A percentile compares a stretch with the other conserved stretches of the same genome.
phyloP scores from a whole-genome alignment of 1,284 basidiomycete genomes.

The Ganoderma boninense region DNA sequence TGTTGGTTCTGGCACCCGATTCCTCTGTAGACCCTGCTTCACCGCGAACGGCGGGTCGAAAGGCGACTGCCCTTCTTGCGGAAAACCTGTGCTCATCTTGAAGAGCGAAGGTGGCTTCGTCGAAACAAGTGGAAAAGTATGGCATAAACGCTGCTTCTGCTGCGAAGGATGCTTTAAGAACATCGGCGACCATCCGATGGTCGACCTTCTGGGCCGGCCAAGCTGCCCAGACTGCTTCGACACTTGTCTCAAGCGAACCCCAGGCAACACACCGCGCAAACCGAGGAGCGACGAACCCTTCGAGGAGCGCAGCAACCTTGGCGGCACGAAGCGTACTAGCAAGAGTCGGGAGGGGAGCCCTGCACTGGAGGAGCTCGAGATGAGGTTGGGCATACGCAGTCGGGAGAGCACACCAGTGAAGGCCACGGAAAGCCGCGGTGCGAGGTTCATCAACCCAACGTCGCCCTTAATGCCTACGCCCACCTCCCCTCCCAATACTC shows the following conservation, averaged over 20 bases:
- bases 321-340: conserved; percentile 44
- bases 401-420: conserved; percentile 38
- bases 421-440: conserved; percentile 25
- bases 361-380: conserved; percentile 63
- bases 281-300: conserved; percentile 36
- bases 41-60: conserved; percentile 74
- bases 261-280: conserved; percentile 41
- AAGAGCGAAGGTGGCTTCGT: conserved; percentile 81
- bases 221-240: conserved; percentile 83
- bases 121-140: conserved; percentile 70
- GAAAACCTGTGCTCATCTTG: conserved; percentile 72
- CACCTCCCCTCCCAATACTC: conserved; percentile 23
- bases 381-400: conserved; percentile 54
- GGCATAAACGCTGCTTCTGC: conserved; percentile 83
- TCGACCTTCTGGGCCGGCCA: conserved; percentile 81
- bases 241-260: conserved; percentile 62
- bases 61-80: conserved; percentile 72
- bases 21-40: conserved; percentile 79
- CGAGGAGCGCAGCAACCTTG: conserved; percentile 47
- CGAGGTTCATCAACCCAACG: conserved; percentile 36
- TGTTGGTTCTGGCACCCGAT: conserved; percentile 53
- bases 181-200: conserved; percentile 77
- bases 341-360: conserved; percentile 68
- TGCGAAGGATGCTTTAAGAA: conserved; percentile 76
- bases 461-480: conserved; percentile 18